Percentiles rank a stretch among this genome's conserved stretches.
phyloP scores from a whole-genome alignment of 1,139 yeast genomes.

The Geotrichum cucujoidarum region DNA sequence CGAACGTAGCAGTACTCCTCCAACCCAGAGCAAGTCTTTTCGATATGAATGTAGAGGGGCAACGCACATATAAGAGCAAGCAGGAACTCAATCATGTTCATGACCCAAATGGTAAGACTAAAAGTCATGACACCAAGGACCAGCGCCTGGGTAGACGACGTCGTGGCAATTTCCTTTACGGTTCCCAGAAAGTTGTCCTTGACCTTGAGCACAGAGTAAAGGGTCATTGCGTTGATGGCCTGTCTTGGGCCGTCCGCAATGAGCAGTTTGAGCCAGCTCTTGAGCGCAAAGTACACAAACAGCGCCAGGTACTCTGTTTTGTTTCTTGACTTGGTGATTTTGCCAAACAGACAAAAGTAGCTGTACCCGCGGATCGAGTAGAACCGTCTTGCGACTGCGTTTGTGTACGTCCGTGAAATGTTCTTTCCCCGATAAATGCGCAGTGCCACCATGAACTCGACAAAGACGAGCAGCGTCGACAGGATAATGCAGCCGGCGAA shows the following conservation, averaged over 20 bases:
- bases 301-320: conserved; percentile 66
- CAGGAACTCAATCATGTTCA: conserved; percentile 58
- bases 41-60: conserved; percentile 51
- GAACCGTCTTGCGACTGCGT: conserved; percentile 54
- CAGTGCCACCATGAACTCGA: conserved; percentile 58
- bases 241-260: conserved; percentile 90
- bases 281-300: conserved; percentile 61
- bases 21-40: conserved; percentile 38
- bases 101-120: conserved; percentile 69
- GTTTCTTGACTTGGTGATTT: conserved; percentile 57
- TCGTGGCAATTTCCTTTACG: conserved; percentile 53
- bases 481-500: conserved; percentile 83
- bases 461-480: conserved; percentile 54
- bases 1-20: conserved; percentile 56
- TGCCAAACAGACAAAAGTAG: conserved; percentile 67
- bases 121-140: conserved; percentile 69
- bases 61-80: conserved; percentile 53
- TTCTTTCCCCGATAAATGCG: conserved; percentile 55
- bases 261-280: conserved; percentile 57
- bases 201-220: conserved; percentile 49
- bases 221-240: conserved; percentile 70
- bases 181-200: conserved; percentile 48
- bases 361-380: conserved; percentile 57
- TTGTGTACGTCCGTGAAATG: conserved; percentile 68
- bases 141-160: conserved; percentile 61